Conservation (phyloP, 179 eudicot genomes). For the Beta lomatogona region DNA sequence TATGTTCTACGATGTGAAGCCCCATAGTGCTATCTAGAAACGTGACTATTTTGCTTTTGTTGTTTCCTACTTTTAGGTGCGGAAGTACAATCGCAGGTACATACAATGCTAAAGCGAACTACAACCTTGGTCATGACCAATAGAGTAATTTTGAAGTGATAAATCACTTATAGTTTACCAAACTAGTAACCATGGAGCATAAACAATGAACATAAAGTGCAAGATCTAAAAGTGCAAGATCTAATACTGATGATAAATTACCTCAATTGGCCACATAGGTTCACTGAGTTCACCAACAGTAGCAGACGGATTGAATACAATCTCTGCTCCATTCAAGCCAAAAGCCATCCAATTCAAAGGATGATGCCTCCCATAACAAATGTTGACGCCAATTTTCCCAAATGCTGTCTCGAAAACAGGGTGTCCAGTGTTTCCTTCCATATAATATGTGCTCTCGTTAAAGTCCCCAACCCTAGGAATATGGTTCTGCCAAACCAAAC, state of each 20-base stretch:
- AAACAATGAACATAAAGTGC: neutral
- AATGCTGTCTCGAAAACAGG: slow-evolving; percentile 95
- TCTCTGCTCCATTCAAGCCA: slow-evolving; percentile 98
- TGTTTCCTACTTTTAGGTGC: neutral
- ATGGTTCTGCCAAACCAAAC: slow-evolving; percentile 70
- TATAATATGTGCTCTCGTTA: slow-evolving; percentile 97
- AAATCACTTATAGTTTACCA: neutral
- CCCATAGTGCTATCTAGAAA: neutral
- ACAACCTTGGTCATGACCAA: neutral
- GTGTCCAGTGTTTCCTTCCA: slow-evolving; percentile 99
- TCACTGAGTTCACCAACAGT: slow-evolving; percentile 98
- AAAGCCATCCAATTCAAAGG: slow-evolving; percentile 97
- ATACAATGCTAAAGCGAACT: too few species aligned
- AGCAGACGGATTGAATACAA: slow-evolving; percentile 95
- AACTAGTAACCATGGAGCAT: neutral
- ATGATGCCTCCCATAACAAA: slow-evolving; percentile 98
- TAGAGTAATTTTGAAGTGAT: neutral
- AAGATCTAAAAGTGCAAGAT: slow-evolving; percentile 7
- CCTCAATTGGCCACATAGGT: slow-evolving; percentile 99
- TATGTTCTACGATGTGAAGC: neutral
- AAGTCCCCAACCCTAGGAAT: slow-evolving; percentile 97
- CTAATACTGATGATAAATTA: slow-evolving; percentile 23
- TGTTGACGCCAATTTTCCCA: slow-evolving; percentile 92
- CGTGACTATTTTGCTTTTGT: neutral
- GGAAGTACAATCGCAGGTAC: neutral